Evolutionary conservation across 495 filamentous ascomycete genomes (phyloP), one percentile per base, ranked within the genome.

Genomic region (Cryomyces minteri): DNA sequence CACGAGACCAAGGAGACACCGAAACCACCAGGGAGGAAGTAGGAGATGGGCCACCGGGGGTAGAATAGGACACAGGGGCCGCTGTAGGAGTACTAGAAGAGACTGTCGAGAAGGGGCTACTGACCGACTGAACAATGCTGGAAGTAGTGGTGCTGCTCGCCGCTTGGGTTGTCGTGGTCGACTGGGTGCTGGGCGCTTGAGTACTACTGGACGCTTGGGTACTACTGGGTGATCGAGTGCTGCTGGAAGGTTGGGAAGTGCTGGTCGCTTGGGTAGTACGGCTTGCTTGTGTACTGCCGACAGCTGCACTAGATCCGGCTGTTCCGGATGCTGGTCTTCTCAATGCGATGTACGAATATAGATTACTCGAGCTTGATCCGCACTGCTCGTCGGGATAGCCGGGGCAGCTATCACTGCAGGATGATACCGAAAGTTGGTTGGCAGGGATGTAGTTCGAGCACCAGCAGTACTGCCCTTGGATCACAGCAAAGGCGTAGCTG

Each of bases 381-480:
- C 82, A 87, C 25, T 62, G 57, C 44, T 88, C 81, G 12, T 32
- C 41, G 5, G 70, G 72, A 54, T 74, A 88, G 14, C 82, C 82
- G 29, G 82, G 81, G 52, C 82, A 88, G 5, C 45, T 40, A 6
- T 62, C 53, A 47, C 64, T 64, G 59, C 82, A 88, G 11, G 72
- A 58, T 14, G 58, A 53, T 25, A 54, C 59, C 52, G 48, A 59
- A 4, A 59, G 58, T 28, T 65, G 63, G 12, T 64, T 52, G 10
- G 54, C 65, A 0, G 82, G 83, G 9, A 64, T 66, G 50, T 78
- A 78, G 51, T 88, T 74, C 2, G 79, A 79, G 58, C 82, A 88
- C 82, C 82, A 88, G 62, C 82, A 88, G 32, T 61, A 58, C 18
- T 73, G 62, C 14, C 63, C 67, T 52, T 79, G 77, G 12, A 86